Evolutionary conservation across 805 yeast species (phyloP).

Genomic region (Barnettozyma californica): DNA sequence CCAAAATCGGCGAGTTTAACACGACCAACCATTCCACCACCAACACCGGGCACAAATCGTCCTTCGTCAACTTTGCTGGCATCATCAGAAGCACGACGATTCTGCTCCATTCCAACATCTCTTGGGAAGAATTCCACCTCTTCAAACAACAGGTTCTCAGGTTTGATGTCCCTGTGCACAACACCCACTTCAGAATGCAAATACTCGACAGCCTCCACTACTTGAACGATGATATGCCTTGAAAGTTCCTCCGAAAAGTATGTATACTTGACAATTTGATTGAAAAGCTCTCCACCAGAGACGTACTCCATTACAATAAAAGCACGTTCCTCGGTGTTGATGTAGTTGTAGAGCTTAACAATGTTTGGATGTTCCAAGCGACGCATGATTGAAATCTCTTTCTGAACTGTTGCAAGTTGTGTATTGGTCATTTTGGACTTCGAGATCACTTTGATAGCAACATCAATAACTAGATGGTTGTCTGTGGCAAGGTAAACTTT

Average conservation of each 20-base stretch:
- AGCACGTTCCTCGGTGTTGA: constrained; percentile 55
- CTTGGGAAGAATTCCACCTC: constrained; percentile 50
- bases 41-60: constrained; percentile 67
- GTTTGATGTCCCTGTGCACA: constrained; percentile 80
- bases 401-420: constrained; percentile 64
- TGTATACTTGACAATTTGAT: constrained; percentile 61
- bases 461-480: constrained; percentile 19
- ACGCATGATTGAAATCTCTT: constrained; percentile 75
- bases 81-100: constrained; percentile 50
- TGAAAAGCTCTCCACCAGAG: constrained; percentile 73
- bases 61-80: constrained; percentile 82
- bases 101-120: constrained; percentile 36
- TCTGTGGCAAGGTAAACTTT: constrained; percentile 60
- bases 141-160: constrained; percentile 66
- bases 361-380: constrained; percentile 60
- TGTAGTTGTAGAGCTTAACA: constrained; percentile 59
- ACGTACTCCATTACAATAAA: constrained; percentile 69
- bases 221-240: constrained; percentile 58
- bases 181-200: constrained; percentile 70
- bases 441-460: constrained; percentile 56
- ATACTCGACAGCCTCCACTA: constrained; percentile 60
- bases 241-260: constrained; percentile 62
- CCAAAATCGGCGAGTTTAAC: constrained; percentile 97
- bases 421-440: constrained; percentile 60
- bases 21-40: constrained; percentile 88